Conservation (phyloP, 2,329 filamentous ascomycete species). For the Alternaria hordeiaustralica region DNA sequence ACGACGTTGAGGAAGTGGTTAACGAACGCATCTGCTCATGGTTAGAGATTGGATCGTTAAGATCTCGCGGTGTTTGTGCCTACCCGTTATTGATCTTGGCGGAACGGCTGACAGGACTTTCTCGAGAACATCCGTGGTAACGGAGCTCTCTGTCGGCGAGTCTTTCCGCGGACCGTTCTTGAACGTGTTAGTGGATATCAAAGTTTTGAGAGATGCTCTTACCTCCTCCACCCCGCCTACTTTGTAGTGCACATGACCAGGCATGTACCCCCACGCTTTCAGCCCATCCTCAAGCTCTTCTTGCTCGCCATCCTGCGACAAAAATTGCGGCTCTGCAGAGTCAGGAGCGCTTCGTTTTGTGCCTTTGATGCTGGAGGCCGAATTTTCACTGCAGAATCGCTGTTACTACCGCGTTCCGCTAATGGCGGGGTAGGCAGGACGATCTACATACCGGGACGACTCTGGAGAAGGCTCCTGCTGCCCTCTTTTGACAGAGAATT, state of each 20-base stretch:
- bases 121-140: slow-evolving; percentile 41
- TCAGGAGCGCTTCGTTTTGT: slow-evolving; percentile 29
- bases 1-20: slow-evolving; percentile 55
- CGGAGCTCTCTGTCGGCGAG: slow-evolving; percentile 10
- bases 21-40: slow-evolving; percentile 51
- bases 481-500: slow-evolving; percentile 50
- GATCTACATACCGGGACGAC: slow-evolving; percentile 25
- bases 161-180: slow-evolving; percentile 13
- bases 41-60: slow-evolving; percentile 8
- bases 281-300: slow-evolving; percentile 35
- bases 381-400: slow-evolving; percentile 15
- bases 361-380: slow-evolving; percentile 19
- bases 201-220: not conserved
- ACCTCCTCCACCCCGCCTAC: slow-evolving; percentile 30
- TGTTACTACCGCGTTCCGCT: slow-evolving; percentile 6
- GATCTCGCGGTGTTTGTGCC: not conserved
- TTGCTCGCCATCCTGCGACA: slow-evolving; percentile 5
- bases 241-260: slow-evolving; percentile 43
- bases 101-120: slow-evolving; percentile 41
- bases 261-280: slow-evolving; percentile 46
- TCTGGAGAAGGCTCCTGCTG: slow-evolving; percentile 28
- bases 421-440: not conserved
- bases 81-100: slow-evolving; percentile 42
- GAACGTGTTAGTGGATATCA: not conserved
- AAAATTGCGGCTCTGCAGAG: slow-evolving; percentile 7